Evolutionary conservation across 2,329 filamentous ascomycete genomes (phyloP), one percentile per base, ranked within the genome.

Genomic region (Alternaria conjuncta): DNA sequence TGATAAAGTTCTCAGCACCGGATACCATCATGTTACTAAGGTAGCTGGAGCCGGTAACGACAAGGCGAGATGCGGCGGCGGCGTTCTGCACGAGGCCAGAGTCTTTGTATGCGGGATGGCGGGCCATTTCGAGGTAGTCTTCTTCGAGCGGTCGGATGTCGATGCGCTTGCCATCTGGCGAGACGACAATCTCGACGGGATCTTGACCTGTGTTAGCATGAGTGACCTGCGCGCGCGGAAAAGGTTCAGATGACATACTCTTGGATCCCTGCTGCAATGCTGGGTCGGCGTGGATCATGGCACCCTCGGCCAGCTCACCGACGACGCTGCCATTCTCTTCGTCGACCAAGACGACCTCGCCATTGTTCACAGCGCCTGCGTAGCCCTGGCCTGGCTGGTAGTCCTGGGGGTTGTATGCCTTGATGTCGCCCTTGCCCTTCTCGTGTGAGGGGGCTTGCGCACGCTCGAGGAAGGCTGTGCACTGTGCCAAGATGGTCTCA

Each of bases 401-500:
- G 70, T 90, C 86, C 23, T 89, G 88, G 0, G 95, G 95, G 76
- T 97, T 94, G 81, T 98, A 98, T 43, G 78, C 65, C 57, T 78
- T 77, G 43, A 74, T 64, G 26, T 69, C 67, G 59, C 70, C 74
- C 46, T 77, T 77, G 66, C 80, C 68, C 57, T 72, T 73, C 45
- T 69, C 69, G 20, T 79, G 71, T 25, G 84, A 89, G 7, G 92
- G 89, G n/a, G 76, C 72, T 44, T 90, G 85, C 10, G 92, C 90
- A 47, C 94, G 89, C 80, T 98, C 95, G 5, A 97, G 87, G 79
- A 99, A 98, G 2, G 95, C 93, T 3, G 95, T 98, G 81, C 95
- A 98, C 82, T 98, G 94, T n/a, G 95, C 95, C 55, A 98, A 86
- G 68, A 98, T 98, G 4, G 95, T 97, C 84, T 98, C 95, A 75